These are phyloP conservation scores for Tritrichomonas foetus DNA, from an alignment of 208 protist genomes.

Conservation along the genomic window DNA sequence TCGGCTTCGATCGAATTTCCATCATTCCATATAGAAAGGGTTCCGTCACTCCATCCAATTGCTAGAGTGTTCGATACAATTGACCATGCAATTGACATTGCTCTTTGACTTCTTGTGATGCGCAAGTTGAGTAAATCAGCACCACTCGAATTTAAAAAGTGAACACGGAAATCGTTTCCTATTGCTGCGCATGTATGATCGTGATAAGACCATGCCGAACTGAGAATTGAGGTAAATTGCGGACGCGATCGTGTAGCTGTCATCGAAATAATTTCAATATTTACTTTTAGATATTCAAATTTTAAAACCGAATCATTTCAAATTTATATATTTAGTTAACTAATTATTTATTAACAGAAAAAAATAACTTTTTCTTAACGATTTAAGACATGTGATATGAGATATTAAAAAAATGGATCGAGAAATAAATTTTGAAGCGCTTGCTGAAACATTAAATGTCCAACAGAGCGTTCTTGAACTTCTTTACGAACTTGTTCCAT, in stretches of 20 bases:
- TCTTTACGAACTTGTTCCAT: neutral
- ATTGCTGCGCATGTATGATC: neutral
- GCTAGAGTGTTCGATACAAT: neutral
- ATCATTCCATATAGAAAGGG: neutral
- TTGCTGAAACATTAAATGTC: neutral
- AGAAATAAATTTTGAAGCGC: too few species aligned
- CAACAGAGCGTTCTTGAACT: neutral
- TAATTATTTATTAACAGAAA: too few species aligned
- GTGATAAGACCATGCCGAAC: neutral
- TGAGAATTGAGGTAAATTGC: neutral
- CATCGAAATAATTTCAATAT: too few species aligned
- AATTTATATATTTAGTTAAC: too few species aligned
- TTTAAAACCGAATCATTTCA: too few species aligned
- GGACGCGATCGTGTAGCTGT: neutral
- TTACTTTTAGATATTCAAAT: too few species aligned
- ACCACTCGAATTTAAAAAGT: neutral
- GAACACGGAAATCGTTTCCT: neutral
- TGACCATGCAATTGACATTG: neutral
- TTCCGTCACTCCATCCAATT: slow-evolving; percentile 14
- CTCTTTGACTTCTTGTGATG: neutral
- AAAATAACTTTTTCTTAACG: too few species aligned
- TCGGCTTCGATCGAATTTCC: neutral
- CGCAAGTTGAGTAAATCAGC: neutral
- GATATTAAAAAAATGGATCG: too few species aligned
- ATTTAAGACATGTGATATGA: too few species aligned